Evolutionary conservation across 2,329 filamentous ascomycete species (phyloP).

Genomic region (Botrytis sinoallii): DNA sequence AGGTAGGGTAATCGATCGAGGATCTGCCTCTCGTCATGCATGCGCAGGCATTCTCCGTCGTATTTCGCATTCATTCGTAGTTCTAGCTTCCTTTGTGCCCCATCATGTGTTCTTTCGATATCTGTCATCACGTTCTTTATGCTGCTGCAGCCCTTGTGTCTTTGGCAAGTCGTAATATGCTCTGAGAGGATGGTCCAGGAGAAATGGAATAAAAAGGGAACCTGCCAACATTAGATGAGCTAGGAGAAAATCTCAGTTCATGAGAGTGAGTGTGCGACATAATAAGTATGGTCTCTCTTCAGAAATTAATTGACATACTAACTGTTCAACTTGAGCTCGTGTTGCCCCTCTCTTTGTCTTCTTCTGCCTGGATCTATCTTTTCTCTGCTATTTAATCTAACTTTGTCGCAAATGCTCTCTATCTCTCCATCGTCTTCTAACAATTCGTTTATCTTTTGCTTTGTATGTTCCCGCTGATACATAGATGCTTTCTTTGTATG

Average conservation of each 20-base stretch:
- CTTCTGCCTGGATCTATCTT: neutral
- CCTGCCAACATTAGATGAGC: neutral
- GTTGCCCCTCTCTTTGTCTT: neutral
- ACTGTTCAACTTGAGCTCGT: neutral
- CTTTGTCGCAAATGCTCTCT: neutral
- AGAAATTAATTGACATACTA: neutral
- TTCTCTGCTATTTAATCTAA: neutral
- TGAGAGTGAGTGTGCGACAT: neutral
- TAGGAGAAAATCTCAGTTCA: neutral
- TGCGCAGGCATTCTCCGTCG: neutral
- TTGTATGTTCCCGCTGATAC: neutral
- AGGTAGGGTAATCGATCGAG: neutral
- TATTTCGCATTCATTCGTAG: neutral
- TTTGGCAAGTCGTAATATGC: neutral
- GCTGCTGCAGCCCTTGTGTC: neutral
- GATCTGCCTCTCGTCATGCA: too few species aligned
- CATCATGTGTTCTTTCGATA: neutral
- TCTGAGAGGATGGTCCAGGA: neutral
- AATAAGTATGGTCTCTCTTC: neutral
- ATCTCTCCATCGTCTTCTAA: neutral
- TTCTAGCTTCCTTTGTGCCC: neutral
- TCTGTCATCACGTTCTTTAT: neutral
- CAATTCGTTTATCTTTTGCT: neutral
- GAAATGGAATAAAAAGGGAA: neutral
- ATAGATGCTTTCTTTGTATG: neutral